These are phyloP conservation scores for Neltuma alba DNA, from an alignment of 306 rosid genomes.

Conservation along the genomic window DNA sequence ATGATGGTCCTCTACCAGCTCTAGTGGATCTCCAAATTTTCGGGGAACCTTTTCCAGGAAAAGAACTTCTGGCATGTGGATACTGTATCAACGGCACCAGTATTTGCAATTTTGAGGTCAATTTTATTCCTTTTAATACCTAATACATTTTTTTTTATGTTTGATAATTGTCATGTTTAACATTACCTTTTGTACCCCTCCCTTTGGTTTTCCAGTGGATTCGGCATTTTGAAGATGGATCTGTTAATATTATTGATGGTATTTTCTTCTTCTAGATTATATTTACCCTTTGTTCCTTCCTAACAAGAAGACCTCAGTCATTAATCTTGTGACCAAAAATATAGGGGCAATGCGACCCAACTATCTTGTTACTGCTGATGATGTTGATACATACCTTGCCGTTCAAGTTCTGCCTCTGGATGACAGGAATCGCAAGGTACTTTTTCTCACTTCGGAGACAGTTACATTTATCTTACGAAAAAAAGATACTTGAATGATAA, in stretches of 20 bases:
- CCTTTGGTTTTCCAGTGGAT: slow-evolving; percentile 73
- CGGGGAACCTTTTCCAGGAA: slow-evolving; percentile 90
- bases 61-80: slow-evolving; percentile 83
- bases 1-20: slow-evolving; percentile 94
- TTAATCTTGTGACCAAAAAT: slow-evolving; percentile 33
- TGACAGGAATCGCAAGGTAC: slow-evolving; percentile 92
- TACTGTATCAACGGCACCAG: slow-evolving; percentile 89
- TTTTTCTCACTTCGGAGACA: slow-evolving; percentile 15
- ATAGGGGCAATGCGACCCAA: slow-evolving; percentile 92
- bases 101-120: slow-evolving; percentile 94
- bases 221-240: slow-evolving; percentile 89
- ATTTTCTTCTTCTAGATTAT: slow-evolving; percentile 28
- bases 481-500: slow-evolving; percentile 6
- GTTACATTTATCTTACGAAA: slow-evolving; percentile 16
- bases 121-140: slow-evolving; percentile 33
- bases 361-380: slow-evolving; percentile 93
- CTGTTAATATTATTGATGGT: slow-evolving; percentile 85
- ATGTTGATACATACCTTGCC: slow-evolving; percentile 84
- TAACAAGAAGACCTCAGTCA: slow-evolving; percentile 34
- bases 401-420: slow-evolving; percentile 94
- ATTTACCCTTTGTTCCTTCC: slow-evolving; percentile 18
- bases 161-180: slow-evolving; percentile 25
- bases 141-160: slow-evolving; percentile 1
- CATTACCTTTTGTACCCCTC: slow-evolving; percentile 38
- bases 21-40: slow-evolving; percentile 85